Base-by-base conservation (phyloP, 257 asterid species). In the Hygrophila difformis region DNA sequence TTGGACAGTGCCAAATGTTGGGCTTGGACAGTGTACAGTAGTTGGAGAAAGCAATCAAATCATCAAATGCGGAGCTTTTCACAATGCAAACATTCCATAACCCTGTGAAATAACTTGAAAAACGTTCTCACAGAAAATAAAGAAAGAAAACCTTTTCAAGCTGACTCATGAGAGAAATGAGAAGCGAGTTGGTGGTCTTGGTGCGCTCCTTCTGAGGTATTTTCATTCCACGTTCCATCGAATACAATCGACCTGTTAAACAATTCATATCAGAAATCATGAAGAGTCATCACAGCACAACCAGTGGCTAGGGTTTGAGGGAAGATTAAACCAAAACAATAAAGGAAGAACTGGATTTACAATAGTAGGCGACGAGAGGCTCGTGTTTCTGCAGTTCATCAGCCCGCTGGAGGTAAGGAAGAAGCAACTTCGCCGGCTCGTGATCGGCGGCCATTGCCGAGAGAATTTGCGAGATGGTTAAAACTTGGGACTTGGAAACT, bases 211-310 rank as follows among this genome's bases (percentile, higher is more conserved):
- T 70, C 60, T 74, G 76, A 4, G 98, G 95, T 70, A 91, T 77
- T 75, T 39, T 72, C 64, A 91, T 46, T 12, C 99, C 99, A 56
- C 84, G 81, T 49, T 91, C 99, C 99, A 91, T 86, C 44, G 93
- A 96, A 60, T 91, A 86, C 74, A 91, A 69, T 54, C 99, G 83
- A 71, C 95, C 96, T 91, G 70, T 20, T 5, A 5, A 9, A 4
- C 12, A 4, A 33, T 47, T 61, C 53, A 36, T 35, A 44, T 17
- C 5, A 16, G 11, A 12, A 8, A 3, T 15, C 18, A 35, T 3
- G 12, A 2, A 5, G 37, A 1, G 12, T 12, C 3, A 2, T 33
- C 37, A 33, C 37, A 33, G 8, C 3, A 3, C 3, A 24, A 24
- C 7, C 29, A 24, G 7, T 40, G 19, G 18, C 14, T 57, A 47